A percentile compares a stretch with the other conserved stretches of the same genome.
These are phyloP conservation scores for Penicillium antarcticum DNA, from an alignment of 495 filamentous ascomycete genomes.

Conservation along the genomic window DNA sequence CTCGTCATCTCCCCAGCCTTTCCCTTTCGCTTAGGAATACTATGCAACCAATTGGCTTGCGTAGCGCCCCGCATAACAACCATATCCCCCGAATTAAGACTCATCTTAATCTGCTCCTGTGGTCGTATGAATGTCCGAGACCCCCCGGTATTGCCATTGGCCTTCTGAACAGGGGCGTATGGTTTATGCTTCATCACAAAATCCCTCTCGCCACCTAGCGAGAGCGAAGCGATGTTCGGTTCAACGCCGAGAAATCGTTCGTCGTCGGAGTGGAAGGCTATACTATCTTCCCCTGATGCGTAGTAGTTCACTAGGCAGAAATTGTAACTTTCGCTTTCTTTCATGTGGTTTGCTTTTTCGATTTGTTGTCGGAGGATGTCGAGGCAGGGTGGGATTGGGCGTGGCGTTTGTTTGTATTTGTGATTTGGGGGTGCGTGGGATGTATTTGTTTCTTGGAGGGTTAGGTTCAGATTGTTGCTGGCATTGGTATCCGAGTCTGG, in stretches of 20 bases:
- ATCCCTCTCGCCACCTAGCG: slow-evolving; percentile 61
- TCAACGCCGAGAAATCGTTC: slow-evolving; percentile 66
- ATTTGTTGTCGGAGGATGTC: slow-evolving; percentile 51
- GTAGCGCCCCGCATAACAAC: slow-evolving; percentile 67
- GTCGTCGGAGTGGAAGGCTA: slow-evolving; percentile 72
- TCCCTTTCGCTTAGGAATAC: slow-evolving; percentile 67
- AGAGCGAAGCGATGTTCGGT: slow-evolving; percentile 69
- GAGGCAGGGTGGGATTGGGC: slow-evolving; percentile 66
- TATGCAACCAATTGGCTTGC: slow-evolving; percentile 69
- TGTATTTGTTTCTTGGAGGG: slow-evolving; percentile 33
- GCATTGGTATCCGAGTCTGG: background rate
- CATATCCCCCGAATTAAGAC: slow-evolving; percentile 65
- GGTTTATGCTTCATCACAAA: slow-evolving; percentile 72
- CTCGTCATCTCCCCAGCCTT: slow-evolving; percentile 39
- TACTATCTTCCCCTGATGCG: slow-evolving; percentile 63
- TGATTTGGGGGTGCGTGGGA: slow-evolving; percentile 47
- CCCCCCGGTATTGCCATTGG: too few relatives aligned
- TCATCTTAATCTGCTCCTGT: slow-evolving; percentile 51
- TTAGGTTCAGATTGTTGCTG: slow-evolving; percentile 17
- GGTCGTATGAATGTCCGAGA: too few relatives aligned
- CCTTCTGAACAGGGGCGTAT: slow-evolving; percentile 2
- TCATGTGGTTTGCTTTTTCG: slow-evolving; percentile 45
- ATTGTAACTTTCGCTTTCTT: slow-evolving; percentile 56
- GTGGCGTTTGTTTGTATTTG: slow-evolving; percentile 50
- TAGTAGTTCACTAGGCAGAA: slow-evolving; percentile 79